These are phyloP conservation scores for Exsudoporus frostii DNA, from an alignment of 768 basidiomycete species.

Conservation along the genomic window DNA sequence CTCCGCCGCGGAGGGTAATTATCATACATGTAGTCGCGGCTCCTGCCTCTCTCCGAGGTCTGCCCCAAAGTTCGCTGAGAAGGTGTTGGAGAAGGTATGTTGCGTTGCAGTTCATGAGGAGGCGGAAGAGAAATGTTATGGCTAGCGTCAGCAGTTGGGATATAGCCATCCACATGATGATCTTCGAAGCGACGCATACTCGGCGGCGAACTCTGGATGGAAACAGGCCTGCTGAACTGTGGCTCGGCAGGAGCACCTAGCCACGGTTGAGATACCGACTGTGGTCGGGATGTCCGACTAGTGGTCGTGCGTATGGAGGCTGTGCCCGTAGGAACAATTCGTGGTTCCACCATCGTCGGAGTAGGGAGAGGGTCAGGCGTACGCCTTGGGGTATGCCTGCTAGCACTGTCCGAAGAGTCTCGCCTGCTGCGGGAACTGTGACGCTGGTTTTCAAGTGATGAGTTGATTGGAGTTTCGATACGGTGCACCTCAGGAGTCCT, in stretches of 20 bases:
- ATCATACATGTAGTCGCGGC: slow-evolving; percentile 25
- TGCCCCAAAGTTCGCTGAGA: slow-evolving; percentile 23
- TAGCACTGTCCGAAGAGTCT: slow-evolving; percentile 11
- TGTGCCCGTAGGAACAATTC: slow-evolving; percentile 5
- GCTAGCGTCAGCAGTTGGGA: slow-evolving; percentile 41
- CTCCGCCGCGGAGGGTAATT: slow-evolving; percentile 18
- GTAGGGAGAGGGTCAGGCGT: slow-evolving; percentile 10
- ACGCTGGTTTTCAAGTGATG: slow-evolving; percentile 19
- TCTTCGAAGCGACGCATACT: slow-evolving; percentile 17
- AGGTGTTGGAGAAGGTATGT: slow-evolving; percentile 26
- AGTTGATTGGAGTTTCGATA: slow-evolving; percentile 13
- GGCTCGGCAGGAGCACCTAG: slow-evolving; percentile 7
- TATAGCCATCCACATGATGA: slow-evolving; percentile 47
- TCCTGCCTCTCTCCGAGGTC: slow-evolving; percentile 18
- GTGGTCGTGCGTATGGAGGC: slow-evolving; percentile 6
- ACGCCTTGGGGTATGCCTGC: slow-evolving; percentile 15
- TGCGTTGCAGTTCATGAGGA: slow-evolving; percentile 44
- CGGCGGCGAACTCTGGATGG: slow-evolving; percentile 20
- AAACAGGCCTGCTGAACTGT: slow-evolving; percentile 12
- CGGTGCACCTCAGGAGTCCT: slow-evolving; percentile 28
- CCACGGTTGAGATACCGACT: slow-evolving; percentile 19
- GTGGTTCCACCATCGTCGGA: slow-evolving; percentile 11
- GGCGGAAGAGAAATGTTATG: slow-evolving; percentile 45
- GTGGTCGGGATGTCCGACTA: slow-evolving; percentile 20
- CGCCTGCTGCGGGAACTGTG: slow-evolving; percentile 19